Evolutionary conservation across 2,329 filamentous ascomycete genomes (phyloP).

Genomic region (Coleophoma cylindrospora): DNA sequence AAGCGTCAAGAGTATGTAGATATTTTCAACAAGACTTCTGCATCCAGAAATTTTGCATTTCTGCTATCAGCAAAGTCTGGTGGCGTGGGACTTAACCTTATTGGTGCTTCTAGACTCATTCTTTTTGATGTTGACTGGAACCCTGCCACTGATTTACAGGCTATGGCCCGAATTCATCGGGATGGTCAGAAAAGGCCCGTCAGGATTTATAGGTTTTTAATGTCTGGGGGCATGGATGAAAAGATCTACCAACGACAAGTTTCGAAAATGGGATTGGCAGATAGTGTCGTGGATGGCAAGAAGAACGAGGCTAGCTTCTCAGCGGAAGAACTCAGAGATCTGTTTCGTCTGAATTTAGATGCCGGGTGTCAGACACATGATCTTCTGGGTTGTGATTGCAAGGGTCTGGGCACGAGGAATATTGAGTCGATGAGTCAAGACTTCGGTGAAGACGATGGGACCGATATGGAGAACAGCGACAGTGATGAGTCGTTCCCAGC

Average conservation of each 20-base stretch:
- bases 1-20: slow-evolving; percentile 67
- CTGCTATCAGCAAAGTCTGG: slow-evolving; percentile 69
- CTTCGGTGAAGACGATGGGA: background rate
- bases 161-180: slow-evolving; percentile 70
- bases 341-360: slow-evolving; percentile 61
- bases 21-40: slow-evolving; percentile 58
- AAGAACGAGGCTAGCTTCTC: slow-evolving; percentile 56
- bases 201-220: slow-evolving; percentile 64
- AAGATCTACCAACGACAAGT: slow-evolving; percentile 72
- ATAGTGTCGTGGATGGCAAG: slow-evolving; percentile 67
- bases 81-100: slow-evolving; percentile 65
- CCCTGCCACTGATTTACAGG: slow-evolving; percentile 66
- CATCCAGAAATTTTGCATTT: slow-evolving; percentile 59
- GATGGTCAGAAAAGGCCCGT: slow-evolving; percentile 66
- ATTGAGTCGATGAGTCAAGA: slow-evolving; percentile 1
- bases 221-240: slow-evolving; percentile 66
- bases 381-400: slow-evolving; percentile 57
- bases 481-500: slow-evolving; percentile 24
- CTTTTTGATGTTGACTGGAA: slow-evolving; percentile 77
- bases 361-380: slow-evolving; percentile 64
- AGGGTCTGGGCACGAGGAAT: slow-evolving; percentile 40
- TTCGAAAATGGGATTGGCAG: slow-evolving; percentile 65
- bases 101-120: slow-evolving; percentile 64
- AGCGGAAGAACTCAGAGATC: slow-evolving; percentile 57
- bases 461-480: slow-evolving; percentile 7